Conservation (phyloP, 1,139 yeast genomes). For the Diutina neorugosa region DNA sequence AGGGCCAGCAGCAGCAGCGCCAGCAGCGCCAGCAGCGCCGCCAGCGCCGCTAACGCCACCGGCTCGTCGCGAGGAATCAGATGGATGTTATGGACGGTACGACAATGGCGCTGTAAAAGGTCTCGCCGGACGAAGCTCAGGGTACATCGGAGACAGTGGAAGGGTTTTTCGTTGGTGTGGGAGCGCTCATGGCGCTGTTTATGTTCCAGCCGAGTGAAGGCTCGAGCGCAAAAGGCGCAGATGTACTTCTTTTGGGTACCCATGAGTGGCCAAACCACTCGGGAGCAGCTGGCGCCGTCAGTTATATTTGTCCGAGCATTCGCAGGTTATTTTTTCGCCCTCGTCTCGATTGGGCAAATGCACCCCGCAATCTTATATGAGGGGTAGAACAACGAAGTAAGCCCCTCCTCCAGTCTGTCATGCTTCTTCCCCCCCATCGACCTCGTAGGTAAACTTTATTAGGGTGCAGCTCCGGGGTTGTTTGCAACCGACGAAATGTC, state of each 20-base stretch:
- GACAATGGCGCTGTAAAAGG: conserved; percentile 59
- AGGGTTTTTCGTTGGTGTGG: conserved; percentile 76
- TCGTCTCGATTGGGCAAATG: background rate
- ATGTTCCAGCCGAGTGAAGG: conserved; percentile 74
- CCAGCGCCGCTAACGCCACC: background rate
- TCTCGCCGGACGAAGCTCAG: conserved; percentile 71
- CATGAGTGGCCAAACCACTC: conserved; percentile 11
- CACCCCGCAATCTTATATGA: background rate
- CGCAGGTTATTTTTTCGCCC: background rate
- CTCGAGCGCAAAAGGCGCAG: conserved; percentile 72
- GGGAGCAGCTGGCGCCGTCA: background rate
- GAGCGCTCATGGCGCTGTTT: conserved; percentile 74
- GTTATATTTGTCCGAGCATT: background rate
- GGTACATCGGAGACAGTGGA: conserved; percentile 60
- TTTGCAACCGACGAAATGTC: too few species aligned
- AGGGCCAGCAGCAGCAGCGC: background rate
- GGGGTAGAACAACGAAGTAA: background rate
- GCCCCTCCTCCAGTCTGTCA: background rate
- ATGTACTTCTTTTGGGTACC: conserved; percentile 50
- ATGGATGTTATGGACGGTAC: conserved; percentile 55
- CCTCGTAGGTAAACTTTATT: too few species aligned
- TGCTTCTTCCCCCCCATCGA: too few species aligned
- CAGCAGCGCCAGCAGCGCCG: background rate
- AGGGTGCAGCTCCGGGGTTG: too few species aligned
- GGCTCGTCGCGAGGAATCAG: conserved; percentile 7